These are phyloP conservation scores for Akanthomyces uredinophilus DNA, from an alignment of 2,329 filamentous ascomycete genomes.

Conservation along the genomic window DNA sequence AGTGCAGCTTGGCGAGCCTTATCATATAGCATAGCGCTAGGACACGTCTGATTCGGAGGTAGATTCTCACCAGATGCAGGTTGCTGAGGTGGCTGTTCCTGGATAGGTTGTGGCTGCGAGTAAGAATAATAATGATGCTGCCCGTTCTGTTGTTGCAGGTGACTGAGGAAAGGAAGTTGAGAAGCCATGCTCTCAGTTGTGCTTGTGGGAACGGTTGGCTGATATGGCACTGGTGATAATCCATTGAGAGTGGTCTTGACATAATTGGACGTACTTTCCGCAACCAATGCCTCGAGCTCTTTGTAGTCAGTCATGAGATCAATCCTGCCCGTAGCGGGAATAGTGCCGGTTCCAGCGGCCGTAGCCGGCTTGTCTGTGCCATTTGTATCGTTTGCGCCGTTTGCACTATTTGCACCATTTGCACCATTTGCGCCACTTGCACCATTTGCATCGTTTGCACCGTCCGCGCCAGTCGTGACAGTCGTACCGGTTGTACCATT, in stretches of 20 bases:
- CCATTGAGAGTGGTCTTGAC: slow-evolving; percentile 40
- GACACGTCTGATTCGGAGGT: slow-evolving; percentile 52
- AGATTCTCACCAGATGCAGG: slow-evolving; percentile 33
- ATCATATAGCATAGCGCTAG: slow-evolving; percentile 53
- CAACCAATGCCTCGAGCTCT: slow-evolving; percentile 39
- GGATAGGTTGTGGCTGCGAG: slow-evolving; percentile 23
- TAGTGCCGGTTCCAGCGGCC: background rate
- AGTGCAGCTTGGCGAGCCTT: slow-evolving; percentile 54
- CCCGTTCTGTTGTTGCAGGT: slow-evolving; percentile 31
- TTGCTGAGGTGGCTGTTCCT: slow-evolving; percentile 8
- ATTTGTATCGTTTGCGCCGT: slow-evolving; percentile 24
- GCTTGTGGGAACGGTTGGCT: slow-evolving; percentile 36
- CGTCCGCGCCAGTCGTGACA: slow-evolving; percentile 21
- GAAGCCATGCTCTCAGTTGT: slow-evolving; percentile 32
- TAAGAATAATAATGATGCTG: slow-evolving; percentile 32
- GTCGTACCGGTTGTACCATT: background rate
- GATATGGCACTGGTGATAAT: slow-evolving; percentile 38
- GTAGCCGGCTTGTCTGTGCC: slow-evolving; percentile 23
- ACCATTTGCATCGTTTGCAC: slow-evolving; percentile 23
- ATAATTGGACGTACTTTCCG: slow-evolving; percentile 40
- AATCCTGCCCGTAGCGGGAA: slow-evolving; percentile 14
- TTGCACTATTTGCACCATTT: slow-evolving; percentile 19
- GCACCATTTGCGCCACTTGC: slow-evolving; percentile 19
- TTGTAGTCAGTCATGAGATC: slow-evolving; percentile 36
- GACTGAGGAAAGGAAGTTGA: slow-evolving; percentile 33